These are phyloP conservation scores for Cucurbita argyrosperma DNA, from an alignment of 306 rosid genomes.

Conservation along the genomic window DNA sequence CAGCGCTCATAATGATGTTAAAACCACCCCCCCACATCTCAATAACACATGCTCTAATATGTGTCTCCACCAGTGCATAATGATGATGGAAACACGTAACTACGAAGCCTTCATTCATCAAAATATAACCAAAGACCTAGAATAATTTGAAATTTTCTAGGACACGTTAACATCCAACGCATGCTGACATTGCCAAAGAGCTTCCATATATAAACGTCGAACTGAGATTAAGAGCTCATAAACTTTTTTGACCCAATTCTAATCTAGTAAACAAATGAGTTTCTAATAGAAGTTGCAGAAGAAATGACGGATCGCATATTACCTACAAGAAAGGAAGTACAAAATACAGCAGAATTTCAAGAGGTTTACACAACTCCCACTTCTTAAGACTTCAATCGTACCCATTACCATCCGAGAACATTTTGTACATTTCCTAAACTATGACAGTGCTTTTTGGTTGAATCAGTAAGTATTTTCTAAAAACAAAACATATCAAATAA, in stretches of 20 bases:
- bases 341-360: background rate
- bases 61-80: background rate
- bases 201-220: background rate
- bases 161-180: background rate
- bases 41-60: too few relatives aligned
- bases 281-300: background rate
- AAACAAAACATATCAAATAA: background rate
- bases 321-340: background rate
- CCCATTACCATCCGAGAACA: background rate
- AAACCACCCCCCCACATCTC: background rate
- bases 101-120: background rate
- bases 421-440: background rate
- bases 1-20: background rate
- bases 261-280: background rate
- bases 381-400: background rate
- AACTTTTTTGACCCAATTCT: background rate
- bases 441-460: background rate
- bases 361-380: background rate
- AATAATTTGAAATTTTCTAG: background rate
- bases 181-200: background rate
- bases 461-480: background rate
- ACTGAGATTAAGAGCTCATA: background rate
- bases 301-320: background rate
- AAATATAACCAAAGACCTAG: background rate
- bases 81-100: background rate